phyloP scores from a whole-genome alignment of 1,139 yeast species.

The Schwanniomyces etchellsii region DNA sequence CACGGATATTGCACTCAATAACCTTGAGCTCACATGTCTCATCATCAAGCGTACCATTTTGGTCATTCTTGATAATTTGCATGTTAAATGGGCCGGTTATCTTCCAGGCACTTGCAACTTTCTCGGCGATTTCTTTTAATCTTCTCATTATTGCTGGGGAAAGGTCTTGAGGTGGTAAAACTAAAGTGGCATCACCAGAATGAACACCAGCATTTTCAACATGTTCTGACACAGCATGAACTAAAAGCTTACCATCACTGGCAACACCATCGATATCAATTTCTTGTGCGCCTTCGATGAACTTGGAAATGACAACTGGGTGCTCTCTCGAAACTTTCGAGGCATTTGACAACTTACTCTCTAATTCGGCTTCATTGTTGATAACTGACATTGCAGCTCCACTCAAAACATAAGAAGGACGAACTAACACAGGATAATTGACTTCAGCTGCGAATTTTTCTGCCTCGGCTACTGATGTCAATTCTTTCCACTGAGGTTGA shows the following conservation, averaged over 20 bases:
- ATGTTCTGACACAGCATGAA: constrained; percentile 96
- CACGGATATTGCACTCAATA: constrained; percentile 97
- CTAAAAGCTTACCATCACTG: constrained; percentile 74
- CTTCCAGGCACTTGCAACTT: constrained; percentile 91
- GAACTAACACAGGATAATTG: constrained; percentile 91
- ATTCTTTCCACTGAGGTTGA: constrained; percentile 97
- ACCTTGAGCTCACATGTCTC: constrained; percentile 71
- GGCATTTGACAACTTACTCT: constrained; percentile 75
- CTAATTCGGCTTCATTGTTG: constrained; percentile 70
- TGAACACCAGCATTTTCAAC: constrained; percentile 99
- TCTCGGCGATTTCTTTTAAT: constrained; percentile 77
- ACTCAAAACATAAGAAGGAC: constrained; percentile 94
- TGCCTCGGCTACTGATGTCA: constrained; percentile 82
- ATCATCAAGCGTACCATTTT: constrained; percentile 36
- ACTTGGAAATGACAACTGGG: constrained; percentile 96
- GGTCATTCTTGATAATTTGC: constrained; percentile 82
- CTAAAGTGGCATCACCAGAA: constrained; percentile 96
- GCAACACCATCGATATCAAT: constrained; percentile 98
- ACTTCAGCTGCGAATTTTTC: constrained; percentile 79
- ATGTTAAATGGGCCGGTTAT: constrained; percentile 98
- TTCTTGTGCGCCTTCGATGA: constrained; percentile 92
- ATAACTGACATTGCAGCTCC: constrained; percentile 99
- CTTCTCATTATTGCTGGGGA: constrained; percentile 55
- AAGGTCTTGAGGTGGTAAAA: constrained; percentile 82
- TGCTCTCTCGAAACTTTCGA: constrained; percentile 91